A percentile compares a stretch with the other conserved stretches of the same genome.
Conservation (phyloP, 2,329 filamentous ascomycete species). For the Xylaria sp. region DNA sequence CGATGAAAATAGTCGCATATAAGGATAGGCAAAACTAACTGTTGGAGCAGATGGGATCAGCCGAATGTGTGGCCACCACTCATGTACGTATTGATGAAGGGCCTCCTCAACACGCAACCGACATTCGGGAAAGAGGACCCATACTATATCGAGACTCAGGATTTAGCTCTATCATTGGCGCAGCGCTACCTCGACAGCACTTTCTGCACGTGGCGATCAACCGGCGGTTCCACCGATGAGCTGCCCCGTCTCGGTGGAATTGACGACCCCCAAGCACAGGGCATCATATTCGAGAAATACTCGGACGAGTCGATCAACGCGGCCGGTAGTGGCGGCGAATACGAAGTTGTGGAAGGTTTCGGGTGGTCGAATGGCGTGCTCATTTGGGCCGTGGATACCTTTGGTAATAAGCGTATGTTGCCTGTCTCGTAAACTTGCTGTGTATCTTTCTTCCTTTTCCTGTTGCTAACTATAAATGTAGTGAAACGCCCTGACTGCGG, state of each 20-base stretch:
- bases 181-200: conserved; percentile 75
- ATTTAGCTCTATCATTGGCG: conserved; percentile 67
- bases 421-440: neutral
- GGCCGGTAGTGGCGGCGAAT: conserved; percentile 74
- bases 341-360: conserved; percentile 76
- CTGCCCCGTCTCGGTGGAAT: conserved; percentile 63
- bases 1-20: neutral
- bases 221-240: conserved; percentile 68
- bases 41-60: conserved; percentile 66
- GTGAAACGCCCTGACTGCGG: conserved; percentile 67
- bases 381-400: conserved; percentile 73
- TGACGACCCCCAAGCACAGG: conserved; percentile 54
- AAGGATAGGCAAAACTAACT: conserved; percentile 17
- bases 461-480: conserved; percentile 23
- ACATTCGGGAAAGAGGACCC: conserved; percentile 65
- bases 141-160: conserved; percentile 64
- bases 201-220: conserved; percentile 77
- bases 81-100: conserved; percentile 72
- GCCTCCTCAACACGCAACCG: conserved; percentile 68
- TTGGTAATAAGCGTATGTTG: conserved; percentile 58
- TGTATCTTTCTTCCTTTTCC: neutral
- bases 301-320: conserved; percentile 68
- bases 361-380: conserved; percentile 77
- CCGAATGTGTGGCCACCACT: conserved; percentile 77
- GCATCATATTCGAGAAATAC: conserved; percentile 79